Percentiles rank a stretch among this genome's conserved stretches.
Conservation (phyloP, 495 filamentous ascomycete genomes). For the Penicillium silybi region DNA sequence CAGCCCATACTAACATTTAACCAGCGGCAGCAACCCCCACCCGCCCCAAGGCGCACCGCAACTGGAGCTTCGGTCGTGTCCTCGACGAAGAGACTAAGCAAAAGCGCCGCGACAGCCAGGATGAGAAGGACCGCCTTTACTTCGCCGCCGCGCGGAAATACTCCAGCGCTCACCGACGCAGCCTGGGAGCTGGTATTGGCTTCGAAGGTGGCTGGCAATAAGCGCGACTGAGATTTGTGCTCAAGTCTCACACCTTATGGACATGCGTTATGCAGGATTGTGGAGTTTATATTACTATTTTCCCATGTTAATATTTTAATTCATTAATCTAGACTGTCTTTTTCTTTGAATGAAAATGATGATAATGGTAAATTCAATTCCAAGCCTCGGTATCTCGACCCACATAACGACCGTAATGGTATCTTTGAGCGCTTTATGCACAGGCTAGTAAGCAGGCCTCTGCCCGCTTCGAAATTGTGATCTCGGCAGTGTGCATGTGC, state of each 20-base stretch:
- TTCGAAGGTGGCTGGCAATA: constrained; percentile 8
- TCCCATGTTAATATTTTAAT: background rate
- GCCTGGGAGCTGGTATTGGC: constrained; percentile 2
- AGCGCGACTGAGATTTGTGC: background rate
- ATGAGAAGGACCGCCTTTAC: background rate
- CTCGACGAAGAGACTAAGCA: background rate
- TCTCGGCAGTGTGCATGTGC: too few species aligned
- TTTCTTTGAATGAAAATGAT: background rate
- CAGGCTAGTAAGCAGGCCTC: too few species aligned
- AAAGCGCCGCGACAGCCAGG: background rate
- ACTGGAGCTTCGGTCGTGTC: constrained; percentile 2
- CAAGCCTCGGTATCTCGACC: background rate
- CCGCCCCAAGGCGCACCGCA: background rate
- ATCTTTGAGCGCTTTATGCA: too few species aligned
- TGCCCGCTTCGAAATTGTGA: too few species aligned
- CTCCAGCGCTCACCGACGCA: background rate
- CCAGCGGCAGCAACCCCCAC: background rate
- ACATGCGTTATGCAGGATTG: background rate
- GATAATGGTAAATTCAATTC: background rate
- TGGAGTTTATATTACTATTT: background rate
- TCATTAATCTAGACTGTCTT: background rate
- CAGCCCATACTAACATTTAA: background rate
- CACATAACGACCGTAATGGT: too few species aligned
- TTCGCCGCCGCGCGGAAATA: constrained; percentile 7
- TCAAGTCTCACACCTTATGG: background rate